Evolutionary conservation across 2,329 filamentous ascomycete genomes (phyloP), one percentile per base, ranked within the genome.

Genomic region (Monilinia fructigena): DNA sequence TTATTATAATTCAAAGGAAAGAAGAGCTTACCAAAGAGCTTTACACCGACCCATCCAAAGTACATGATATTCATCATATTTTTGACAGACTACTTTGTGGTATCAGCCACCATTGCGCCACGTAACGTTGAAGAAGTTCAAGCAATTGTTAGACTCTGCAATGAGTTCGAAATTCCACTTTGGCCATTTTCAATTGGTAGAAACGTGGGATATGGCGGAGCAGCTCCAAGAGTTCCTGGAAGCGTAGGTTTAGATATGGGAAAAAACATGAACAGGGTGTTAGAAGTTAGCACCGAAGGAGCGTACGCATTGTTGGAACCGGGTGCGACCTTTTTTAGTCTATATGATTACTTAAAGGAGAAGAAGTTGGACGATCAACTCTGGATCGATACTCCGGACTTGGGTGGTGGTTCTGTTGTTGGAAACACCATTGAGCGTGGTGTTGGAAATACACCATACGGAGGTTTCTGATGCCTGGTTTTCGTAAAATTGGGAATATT

Each of bases 221-320:
- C 81, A 18, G 83, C 82, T 0, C 83, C 83, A 0, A 76, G 83
- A 45, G 80, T 85, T 0, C 80, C 79, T 0, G 83, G 83, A 5
- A 79, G 79, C n/a, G 75, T 85, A 0, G 79, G 80, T 3, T 65
- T 85, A 26, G 82, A 85, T 68, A 76, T 85, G n/a, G 83, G 83
- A 4, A 79, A 75, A 50, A 77, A 81, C 52, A 84, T 86, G 83
- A 81, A 82, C 71, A 79, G 78, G 69, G 78, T 86, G 11, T 71
- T 86, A 11, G 77, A 83, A 48, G 79, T 86, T 18, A 80, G 83
- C 70, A 78, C 77, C 0, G 80, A 82, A 20, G 80, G 79, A 53
- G 81, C 80, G 26, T 83, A 78, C 65, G 81, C 78, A 53, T 74
- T 86, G 0, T 78, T 86, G 5, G 83, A 86, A 71, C 84, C 84